Percentiles rank a stretch among this genome's conserved stretches.
Conservation (phyloP, 2,329 filamentous ascomycete species). For the Sporothrix variecibatus region DNA sequence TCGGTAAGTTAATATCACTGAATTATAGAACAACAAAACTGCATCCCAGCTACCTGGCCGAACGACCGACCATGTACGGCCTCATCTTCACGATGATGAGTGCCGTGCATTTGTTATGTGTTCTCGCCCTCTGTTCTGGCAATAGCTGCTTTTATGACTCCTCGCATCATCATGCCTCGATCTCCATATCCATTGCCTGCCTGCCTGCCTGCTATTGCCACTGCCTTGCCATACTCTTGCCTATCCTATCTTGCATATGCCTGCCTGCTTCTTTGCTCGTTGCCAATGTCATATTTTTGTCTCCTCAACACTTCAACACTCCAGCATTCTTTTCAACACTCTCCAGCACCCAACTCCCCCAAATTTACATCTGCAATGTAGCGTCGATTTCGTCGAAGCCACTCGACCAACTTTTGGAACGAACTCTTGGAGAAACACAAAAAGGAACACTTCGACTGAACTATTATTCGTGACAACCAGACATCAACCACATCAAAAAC, state of each 20-base stretch:
- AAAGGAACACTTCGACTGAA: slow-evolving; percentile 24
- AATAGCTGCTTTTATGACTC: slow-evolving; percentile 12
- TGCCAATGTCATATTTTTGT: not conserved
- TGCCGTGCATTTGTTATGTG: not conserved
- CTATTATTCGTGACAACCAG: slow-evolving; percentile 21
- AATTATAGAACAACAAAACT: not conserved
- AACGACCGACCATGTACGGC: not conserved
- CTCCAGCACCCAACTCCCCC: not conserved
- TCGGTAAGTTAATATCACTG: slow-evolving; percentile 25
- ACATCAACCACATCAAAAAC: slow-evolving; percentile 13
- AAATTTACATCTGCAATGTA: not conserved
- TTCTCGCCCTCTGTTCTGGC: not conserved
- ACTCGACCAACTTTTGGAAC: not conserved
- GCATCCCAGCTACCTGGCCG: not conserved
- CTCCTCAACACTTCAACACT: slow-evolving; percentile 10
- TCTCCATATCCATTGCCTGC: slow-evolving; percentile 4
- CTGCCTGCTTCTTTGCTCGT: not conserved
- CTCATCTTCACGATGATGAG: not conserved
- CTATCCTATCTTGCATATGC: not conserved
- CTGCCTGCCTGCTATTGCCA: slow-evolving; percentile 1
- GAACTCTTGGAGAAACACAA: not conserved
- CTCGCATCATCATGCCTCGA: not conserved
- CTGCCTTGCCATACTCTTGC: not conserved
- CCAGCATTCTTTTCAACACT: not conserved
- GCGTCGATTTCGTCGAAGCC: not conserved